Evolutionary conservation across 192 early-diverging fungal species (phyloP), one percentile per base, ranked within the genome.

Genomic region (Pilobolus umbonatus): DNA sequence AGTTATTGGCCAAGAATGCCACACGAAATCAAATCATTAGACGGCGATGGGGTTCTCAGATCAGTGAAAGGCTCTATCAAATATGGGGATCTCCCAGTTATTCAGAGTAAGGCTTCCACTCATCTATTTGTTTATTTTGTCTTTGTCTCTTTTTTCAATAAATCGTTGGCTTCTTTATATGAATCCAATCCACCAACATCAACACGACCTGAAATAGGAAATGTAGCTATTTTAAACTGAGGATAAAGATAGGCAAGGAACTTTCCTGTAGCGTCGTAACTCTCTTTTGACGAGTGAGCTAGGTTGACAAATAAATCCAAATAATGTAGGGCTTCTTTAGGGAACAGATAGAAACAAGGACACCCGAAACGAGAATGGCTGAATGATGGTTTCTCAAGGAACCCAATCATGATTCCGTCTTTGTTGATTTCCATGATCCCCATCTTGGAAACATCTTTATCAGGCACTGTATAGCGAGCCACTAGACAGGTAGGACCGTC

Each of bases 171-270:
- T 1, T 76, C 76, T 24, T 80, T 55, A 50, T 77, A 82, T 44
- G 71, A 78, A 14, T 66, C 19, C 39, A 85, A 67, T 14, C 78
- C 80, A n/a, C 84, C 84, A 22, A 85, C 81, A 72, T 85, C 84
- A 57, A 85, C 74, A 42, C 84, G 62, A 15, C 84, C 84, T 12
- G 53, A 39, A 25, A 83, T 77, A 15, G 47, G 34, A 26, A 67
- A 58, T 15, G 77, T 67, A 45, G 69, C 66, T 1, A 80, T 59
- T 12, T 69, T 58, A 14, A 49, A 60, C 5, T 71, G 61, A 15
- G 62, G 46, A 25, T 73, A 68, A 9, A 83, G 59, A 45, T 74
- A 81, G 19, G 68, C 62, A 6, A 85, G 55, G 25, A 68, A 75
- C 57, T 71, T 75, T 30, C 84, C 84, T 28, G 76, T 72, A 7